Percentiles rank a stretch among this genome's conserved stretches.
Conservation (phyloP, 2,329 filamentous ascomycete genomes). For the Aureobasidium zeae region DNA sequence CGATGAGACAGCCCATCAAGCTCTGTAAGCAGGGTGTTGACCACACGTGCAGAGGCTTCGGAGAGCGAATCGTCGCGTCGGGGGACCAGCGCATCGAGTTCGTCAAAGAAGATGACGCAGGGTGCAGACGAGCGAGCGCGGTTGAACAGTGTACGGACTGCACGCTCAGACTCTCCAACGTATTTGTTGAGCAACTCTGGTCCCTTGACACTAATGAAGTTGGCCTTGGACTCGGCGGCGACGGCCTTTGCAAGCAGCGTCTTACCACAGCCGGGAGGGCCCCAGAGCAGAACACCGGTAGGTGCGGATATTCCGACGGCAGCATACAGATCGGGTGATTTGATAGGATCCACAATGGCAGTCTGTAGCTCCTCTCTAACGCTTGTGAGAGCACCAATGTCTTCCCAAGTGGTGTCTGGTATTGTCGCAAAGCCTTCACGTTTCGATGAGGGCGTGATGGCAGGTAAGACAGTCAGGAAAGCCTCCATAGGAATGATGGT, state of each 20-base stretch:
- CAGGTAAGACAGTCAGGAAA: slow-evolving; percentile 65
- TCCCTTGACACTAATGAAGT: slow-evolving; percentile 96
- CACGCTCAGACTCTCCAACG: slow-evolving; percentile 89
- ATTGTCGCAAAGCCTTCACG: slow-evolving; percentile 93
- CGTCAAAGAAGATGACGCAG: slow-evolving; percentile 96
- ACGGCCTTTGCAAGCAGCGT: slow-evolving; percentile 93
- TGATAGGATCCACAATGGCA: slow-evolving; percentile 85
- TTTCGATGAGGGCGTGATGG: slow-evolving; percentile 71
- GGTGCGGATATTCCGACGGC: slow-evolving; percentile 70
- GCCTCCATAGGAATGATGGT: slow-evolving; percentile 55
- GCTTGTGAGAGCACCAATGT: slow-evolving; percentile 76
- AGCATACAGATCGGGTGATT: slow-evolving; percentile 66
- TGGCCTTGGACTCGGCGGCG: slow-evolving; percentile 88
- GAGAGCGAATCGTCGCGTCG: slow-evolving; percentile 66
- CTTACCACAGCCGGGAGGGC: slow-evolving; percentile 92
- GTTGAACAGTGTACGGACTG: slow-evolving; percentile 83
- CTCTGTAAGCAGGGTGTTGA: slow-evolving; percentile 91
- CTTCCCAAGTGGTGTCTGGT: slow-evolving; percentile 83
- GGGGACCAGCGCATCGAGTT: slow-evolving; percentile 86
- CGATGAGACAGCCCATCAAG: slow-evolving; percentile 76
- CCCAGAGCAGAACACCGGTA: slow-evolving; percentile 88
- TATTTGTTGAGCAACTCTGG: slow-evolving; percentile 96
- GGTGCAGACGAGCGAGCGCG: slow-evolving; percentile 78
- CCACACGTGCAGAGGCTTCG: slow-evolving; percentile 78
- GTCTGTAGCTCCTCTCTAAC: slow-evolving; percentile 73